phyloP scores from a whole-genome alignment of 1,139 yeast species.

The Yamadazyma taylorii region DNA sequence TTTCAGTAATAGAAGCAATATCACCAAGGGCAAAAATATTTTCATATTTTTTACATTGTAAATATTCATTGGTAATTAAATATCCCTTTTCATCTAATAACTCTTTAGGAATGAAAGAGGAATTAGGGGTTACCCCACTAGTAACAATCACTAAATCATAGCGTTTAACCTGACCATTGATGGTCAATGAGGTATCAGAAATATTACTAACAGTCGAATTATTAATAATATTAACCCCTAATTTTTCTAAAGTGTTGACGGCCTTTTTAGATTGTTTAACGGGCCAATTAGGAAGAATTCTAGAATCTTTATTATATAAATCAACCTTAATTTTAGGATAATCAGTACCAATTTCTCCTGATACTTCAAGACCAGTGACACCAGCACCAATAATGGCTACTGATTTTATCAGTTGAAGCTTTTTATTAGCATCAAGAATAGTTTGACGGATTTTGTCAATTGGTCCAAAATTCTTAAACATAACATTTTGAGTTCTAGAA shows the following conservation, averaged over 20 bases:
- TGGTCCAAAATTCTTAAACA: slow-evolving; percentile 24
- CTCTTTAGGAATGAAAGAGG: slow-evolving; percentile 17
- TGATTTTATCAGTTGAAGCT: slow-evolving; percentile 18
- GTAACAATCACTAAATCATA: slow-evolving; percentile 26
- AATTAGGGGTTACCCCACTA: slow-evolving; percentile 20
- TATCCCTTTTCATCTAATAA: slow-evolving; percentile 18
- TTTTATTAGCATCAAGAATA: slow-evolving; percentile 10
- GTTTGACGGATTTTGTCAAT: slow-evolving; percentile 11
- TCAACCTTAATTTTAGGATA: slow-evolving; percentile 20
- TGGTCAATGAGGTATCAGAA: slow-evolving; percentile 11
- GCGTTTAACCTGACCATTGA: slow-evolving; percentile 12
- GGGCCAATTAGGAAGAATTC: slow-evolving; percentile 19
- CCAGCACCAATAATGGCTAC: slow-evolving; percentile 35
- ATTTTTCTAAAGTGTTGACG: slow-evolving; percentile 13
- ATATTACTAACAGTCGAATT: slow-evolving; percentile 9
- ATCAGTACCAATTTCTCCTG: slow-evolving; percentile 26
- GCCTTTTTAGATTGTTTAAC: slow-evolving; percentile 17
- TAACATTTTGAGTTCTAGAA: slow-evolving; percentile 18
- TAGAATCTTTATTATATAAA: slow-evolving; percentile 22
- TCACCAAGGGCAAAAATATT: slow-evolving; percentile 29
- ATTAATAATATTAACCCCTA: slow-evolving; percentile 25
- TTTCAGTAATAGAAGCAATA: slow-evolving; percentile 18
- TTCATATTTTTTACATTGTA: slow-evolving; percentile 18
- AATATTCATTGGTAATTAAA: slow-evolving; percentile 20
- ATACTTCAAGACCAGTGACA: slow-evolving; percentile 31